A percentile compares a stretch with the other conserved stretches of the same genome.
phyloP scores from a whole-genome alignment of 495 filamentous ascomycete species.

The Penicillium parvum region DNA sequence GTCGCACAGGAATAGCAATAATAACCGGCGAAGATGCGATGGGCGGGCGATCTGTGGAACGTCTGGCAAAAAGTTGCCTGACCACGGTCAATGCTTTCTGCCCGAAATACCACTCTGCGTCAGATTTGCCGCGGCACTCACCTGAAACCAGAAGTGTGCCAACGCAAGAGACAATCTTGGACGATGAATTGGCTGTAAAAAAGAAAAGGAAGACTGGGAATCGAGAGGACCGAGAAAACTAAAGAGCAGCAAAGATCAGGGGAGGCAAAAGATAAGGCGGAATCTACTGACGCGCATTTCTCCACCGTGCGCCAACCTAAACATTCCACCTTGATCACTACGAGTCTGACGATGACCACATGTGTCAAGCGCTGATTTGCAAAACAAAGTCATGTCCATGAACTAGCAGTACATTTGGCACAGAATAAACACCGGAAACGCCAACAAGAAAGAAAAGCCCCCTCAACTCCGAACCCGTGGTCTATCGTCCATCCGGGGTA shows the following conservation, averaged over 20 bases:
- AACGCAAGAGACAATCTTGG: neutral
- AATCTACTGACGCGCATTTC: neutral
- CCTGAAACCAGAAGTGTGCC: neutral
- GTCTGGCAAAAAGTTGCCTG: constrained; percentile 8
- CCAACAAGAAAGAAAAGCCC: too few species aligned
- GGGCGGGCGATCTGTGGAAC: constrained; percentile 11
- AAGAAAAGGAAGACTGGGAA: neutral
- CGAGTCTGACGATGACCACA: too few species aligned
- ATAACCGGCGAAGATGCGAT: constrained; percentile 3
- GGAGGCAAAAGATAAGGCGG: neutral
- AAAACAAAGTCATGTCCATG: too few species aligned
- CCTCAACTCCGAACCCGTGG: too few species aligned
- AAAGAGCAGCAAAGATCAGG: constrained; percentile 1
- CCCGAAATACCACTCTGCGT: constrained; percentile 14
- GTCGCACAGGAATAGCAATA: neutral
- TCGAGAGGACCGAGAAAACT: neutral
- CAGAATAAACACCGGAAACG: too few species aligned
- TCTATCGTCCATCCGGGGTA: too few species aligned
- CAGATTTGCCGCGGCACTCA: constrained; percentile 4
- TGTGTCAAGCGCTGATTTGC: too few species aligned
- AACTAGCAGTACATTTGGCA: too few species aligned
- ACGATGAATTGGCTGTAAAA: neutral
- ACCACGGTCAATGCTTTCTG: constrained; percentile 12
- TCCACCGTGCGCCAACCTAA: neutral
- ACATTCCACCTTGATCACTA: too few species aligned